phyloP scores from a whole-genome alignment of 139 green algal species.

The Edaphochlamys debaryana region DNA sequence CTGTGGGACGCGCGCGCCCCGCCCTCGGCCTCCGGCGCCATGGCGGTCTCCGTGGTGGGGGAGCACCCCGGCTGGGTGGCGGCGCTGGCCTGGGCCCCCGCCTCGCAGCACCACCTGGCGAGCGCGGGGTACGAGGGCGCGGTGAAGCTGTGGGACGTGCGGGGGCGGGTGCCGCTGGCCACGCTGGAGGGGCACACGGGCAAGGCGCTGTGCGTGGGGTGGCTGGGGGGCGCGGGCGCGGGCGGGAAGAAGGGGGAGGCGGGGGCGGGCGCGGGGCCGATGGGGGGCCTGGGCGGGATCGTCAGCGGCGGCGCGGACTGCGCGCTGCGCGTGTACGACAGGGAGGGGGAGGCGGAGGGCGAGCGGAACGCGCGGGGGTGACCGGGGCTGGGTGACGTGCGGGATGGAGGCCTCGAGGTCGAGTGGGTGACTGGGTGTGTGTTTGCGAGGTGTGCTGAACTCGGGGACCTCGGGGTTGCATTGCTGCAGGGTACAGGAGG shows the following conservation, averaged over 20 bases:
- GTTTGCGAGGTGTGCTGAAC: too few relatives aligned
- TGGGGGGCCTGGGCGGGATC: slow-evolving; percentile 6
- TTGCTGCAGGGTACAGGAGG: too few relatives aligned
- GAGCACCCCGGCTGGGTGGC: slow-evolving; percentile 81
- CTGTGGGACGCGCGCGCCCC: slow-evolving; percentile 79
- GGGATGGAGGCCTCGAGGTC: too few relatives aligned
- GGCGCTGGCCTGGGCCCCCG: slow-evolving; percentile 71
- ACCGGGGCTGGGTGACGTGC: too few relatives aligned
- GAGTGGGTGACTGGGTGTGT: too few relatives aligned
- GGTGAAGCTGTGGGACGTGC: slow-evolving; percentile 76
- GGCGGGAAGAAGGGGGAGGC: background rate
- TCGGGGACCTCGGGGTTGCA: too few relatives aligned
- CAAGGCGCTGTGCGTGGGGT: slow-evolving; percentile 68
- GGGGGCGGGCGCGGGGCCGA: background rate
- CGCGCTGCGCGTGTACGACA: slow-evolving; percentile 58
- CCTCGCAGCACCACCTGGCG: slow-evolving; percentile 72
- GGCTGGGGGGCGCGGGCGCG: slow-evolving; percentile 27
- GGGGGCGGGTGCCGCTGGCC: slow-evolving; percentile 66
- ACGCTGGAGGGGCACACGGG: slow-evolving; percentile 60
- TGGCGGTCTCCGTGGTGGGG: slow-evolving; percentile 52
- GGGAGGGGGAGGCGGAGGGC: too few relatives aligned
- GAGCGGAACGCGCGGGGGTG: too few relatives aligned
- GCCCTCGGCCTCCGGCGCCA: slow-evolving; percentile 50
- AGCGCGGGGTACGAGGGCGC: slow-evolving; percentile 65
- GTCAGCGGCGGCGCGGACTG: slow-evolving; percentile 67